Conservation (phyloP, 2,329 filamentous ascomycete species). For the Endocalyx cinctus region DNA sequence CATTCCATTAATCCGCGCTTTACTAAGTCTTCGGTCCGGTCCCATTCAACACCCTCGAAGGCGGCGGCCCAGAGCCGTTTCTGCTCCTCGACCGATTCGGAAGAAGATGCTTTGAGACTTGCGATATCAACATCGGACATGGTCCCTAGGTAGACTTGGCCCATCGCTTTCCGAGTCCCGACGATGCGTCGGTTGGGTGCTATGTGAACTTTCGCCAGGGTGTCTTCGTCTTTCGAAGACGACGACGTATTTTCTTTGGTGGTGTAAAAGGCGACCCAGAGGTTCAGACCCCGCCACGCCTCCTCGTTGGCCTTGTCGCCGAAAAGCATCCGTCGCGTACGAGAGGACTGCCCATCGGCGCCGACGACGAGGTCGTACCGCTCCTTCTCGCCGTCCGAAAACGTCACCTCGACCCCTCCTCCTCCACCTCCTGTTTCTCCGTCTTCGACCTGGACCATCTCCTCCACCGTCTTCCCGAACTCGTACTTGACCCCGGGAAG, state of each 20-base stretch:
- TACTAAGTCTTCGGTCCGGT: constrained; percentile 12
- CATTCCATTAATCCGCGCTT: constrained; percentile 13
- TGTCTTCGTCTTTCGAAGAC: constrained; percentile 19
- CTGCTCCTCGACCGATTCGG: constrained; percentile 11
- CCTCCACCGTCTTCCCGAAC: constrained; percentile 26
- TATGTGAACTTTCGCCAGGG: constrained; percentile 30
- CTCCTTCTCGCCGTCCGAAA: constrained; percentile 37
- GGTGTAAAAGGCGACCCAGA: constrained; percentile 37
- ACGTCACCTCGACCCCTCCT: too few relatives aligned
- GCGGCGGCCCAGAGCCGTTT: constrained; percentile 19
- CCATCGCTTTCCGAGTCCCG: constrained; percentile 32
- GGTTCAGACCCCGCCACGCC: constrained; percentile 22
- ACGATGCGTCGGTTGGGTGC: constrained; percentile 31
- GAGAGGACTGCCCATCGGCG: constrained; percentile 36
- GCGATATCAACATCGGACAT: too few relatives aligned
- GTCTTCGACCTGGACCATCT: constrained; percentile 23
- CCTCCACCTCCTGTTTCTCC: too few relatives aligned
- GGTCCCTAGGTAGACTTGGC: constrained; percentile 30
- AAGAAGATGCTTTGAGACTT: too few relatives aligned
- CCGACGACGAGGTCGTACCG: constrained; percentile 5
- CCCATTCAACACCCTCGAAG: constrained; percentile 28
- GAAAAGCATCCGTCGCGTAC: constrained; percentile 37
- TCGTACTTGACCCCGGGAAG: constrained; percentile 25
- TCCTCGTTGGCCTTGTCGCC: constrained; percentile 20
- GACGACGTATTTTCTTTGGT: too few relatives aligned